Conservation (phyloP, 805 yeast species). For the Wickerhamomyces canadensis region DNA sequence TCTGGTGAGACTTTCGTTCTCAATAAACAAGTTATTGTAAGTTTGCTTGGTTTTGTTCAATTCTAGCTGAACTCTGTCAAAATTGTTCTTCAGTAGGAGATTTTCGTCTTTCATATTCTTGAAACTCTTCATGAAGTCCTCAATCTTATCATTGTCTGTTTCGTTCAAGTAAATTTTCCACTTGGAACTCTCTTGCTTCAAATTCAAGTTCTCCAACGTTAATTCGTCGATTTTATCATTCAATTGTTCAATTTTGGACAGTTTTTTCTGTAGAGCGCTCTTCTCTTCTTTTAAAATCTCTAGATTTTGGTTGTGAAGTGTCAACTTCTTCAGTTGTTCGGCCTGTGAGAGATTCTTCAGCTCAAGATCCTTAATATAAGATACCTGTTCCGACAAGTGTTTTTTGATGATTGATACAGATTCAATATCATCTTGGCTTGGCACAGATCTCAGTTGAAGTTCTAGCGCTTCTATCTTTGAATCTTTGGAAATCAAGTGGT, state of each 20-base stretch:
- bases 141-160: conserved; percentile 26
- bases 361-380: conserved; percentile 43
- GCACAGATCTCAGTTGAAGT: conserved; percentile 29
- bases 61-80: conserved; percentile 23
- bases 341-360: conserved; percentile 47
- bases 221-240: conserved; percentile 42
- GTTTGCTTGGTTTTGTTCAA: conserved; percentile 23
- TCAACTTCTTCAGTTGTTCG: conserved; percentile 44
- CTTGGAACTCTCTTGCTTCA: conserved; percentile 42
- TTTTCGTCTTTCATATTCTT: conserved; percentile 36
- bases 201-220: conserved; percentile 43
- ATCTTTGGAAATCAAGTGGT: conserved; percentile 19
- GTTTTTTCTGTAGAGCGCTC: conserved; percentile 32
- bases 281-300: conserved; percentile 57
- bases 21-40: conserved; percentile 31
- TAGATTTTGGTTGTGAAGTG: conserved; percentile 38
- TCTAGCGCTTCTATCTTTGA: conserved; percentile 24
- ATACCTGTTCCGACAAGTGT: conserved; percentile 36
- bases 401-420: conserved; percentile 25
- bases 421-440: conserved; percentile 33
- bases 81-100: conserved; percentile 28
- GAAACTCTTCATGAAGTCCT: conserved; percentile 34
- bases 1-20: conserved; percentile 30
- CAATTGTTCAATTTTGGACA: conserved; percentile 33
- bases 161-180: conserved; percentile 39